Base-by-base conservation (phyloP, 345 rosid species). In the Corymbia maculata region DNA sequence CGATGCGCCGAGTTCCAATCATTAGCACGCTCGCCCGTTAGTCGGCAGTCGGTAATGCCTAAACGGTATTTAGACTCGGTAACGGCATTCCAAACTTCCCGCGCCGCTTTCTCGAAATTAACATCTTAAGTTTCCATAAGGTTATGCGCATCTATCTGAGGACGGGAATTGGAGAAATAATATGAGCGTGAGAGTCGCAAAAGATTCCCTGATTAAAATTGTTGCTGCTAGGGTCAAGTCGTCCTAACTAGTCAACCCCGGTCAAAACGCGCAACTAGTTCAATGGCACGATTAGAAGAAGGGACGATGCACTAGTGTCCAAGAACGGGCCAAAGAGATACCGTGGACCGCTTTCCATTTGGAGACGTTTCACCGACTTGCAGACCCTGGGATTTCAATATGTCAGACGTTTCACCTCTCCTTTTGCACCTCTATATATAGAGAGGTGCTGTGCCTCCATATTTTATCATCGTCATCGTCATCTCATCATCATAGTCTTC, bases 261-360 rank as follows among this genome's bases (percentile, higher is more conserved):
- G 80, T 32, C 47, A 36, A 32, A 32, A 17, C 8, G 80, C 24
- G 17, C 80, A 17, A 70, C 42, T 36, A 36, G 32, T 32, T 16
- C 45, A 17, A 32, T 17, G 80, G 9, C 0, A 22, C 61, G 28
- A 8, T 55, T 21, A 55, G 8, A 21, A 19, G 42, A 55, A 55
- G 4, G 10, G 45, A 36, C 80, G 17, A 26, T 36, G 47, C 13
- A 4, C 45, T 32, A 70, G 21, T 70, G 47, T 70, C 80, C 80
- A 92, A 92, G 89, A 82, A 85, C 36, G 15, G 89, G 88, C 91
- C n/a, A n/a, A 36, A 53, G 9, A 91, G 89, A 90, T 92, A 91
- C 89, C 32, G 15, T 2, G 21, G 49, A 89, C 59, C 68, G 70
- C 21, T 85, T 86, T 89, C 90, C 91, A 86, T 87, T 79, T 87